Conservation (phyloP, 2,329 filamentous ascomycete genomes). For the Fusarium sublunatum region DNA sequence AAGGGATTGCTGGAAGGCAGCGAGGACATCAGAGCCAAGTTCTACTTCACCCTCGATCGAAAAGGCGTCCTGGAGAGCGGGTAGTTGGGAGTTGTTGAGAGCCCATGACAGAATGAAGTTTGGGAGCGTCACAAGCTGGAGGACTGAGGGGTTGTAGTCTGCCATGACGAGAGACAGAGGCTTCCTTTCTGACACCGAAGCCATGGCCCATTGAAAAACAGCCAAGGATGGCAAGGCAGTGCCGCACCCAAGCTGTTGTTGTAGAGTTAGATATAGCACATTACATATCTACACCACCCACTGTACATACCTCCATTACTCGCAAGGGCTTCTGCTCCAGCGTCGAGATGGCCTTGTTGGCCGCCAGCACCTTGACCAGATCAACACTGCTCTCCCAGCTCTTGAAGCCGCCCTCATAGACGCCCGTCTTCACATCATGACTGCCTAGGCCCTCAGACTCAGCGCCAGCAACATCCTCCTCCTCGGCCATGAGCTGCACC, state of each 20-base stretch:
- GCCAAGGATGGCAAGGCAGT: slow-evolving; percentile 79
- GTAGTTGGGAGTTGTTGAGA: slow-evolving; percentile 54
- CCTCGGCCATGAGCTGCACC: slow-evolving; percentile 82
- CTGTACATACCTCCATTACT: slow-evolving; percentile 64
- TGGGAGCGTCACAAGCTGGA: slow-evolving; percentile 81
- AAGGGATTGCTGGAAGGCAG: slow-evolving; percentile 69
- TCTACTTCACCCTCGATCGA: slow-evolving; percentile 71
- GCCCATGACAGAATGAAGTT: slow-evolving; percentile 81
- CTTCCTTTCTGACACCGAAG: slow-evolving; percentile 24
- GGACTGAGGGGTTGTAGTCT: slow-evolving; percentile 83
- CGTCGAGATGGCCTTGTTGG: slow-evolving; percentile 52
- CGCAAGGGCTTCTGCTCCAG: slow-evolving; percentile 53
- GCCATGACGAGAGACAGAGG: slow-evolving; percentile 73
- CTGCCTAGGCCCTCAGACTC: slow-evolving; percentile 65
- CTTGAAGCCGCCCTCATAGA: slow-evolving; percentile 90
- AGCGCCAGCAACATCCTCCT: slow-evolving; percentile 57
- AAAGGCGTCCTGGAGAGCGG: slow-evolving; percentile 59
- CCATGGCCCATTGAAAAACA: slow-evolving; percentile 71
- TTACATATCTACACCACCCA: background rate
- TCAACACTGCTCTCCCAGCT: slow-evolving; percentile 90
- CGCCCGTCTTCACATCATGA: slow-evolving; percentile 81
- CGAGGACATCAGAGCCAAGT: slow-evolving; percentile 66
- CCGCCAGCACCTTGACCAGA: slow-evolving; percentile 74
- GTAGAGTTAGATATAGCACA: slow-evolving; percentile 30
- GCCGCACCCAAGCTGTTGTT: slow-evolving; percentile 76